Percentiles rank a stretch among this genome's conserved stretches.
Evolutionary conservation across 495 filamentous ascomycete genomes (phyloP).

Genomic region (Barbatosphaeria neglecta): DNA sequence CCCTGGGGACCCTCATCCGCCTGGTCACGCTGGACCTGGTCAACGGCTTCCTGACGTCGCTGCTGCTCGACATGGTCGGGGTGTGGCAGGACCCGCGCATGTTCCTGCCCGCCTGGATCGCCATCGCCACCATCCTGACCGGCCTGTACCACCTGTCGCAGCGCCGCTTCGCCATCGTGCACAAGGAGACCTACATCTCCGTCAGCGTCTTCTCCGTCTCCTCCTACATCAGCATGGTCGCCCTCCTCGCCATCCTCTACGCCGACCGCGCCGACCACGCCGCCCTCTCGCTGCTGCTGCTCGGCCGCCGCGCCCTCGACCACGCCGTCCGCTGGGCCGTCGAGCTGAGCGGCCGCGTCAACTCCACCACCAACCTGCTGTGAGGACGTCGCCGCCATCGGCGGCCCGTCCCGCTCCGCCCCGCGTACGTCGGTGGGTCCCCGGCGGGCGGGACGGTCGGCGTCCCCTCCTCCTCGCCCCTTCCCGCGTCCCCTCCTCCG

Average conservation of each 20-base stretch:
- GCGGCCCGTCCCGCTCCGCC: no score
- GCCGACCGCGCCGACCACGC: slow-evolving; percentile 52
- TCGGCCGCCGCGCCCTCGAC: slow-evolving; percentile 36
- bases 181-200: slow-evolving; percentile 69
- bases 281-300: slow-evolving; percentile 49
- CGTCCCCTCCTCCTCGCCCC: no score
- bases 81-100: slow-evolving; percentile 64
- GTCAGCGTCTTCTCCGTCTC: slow-evolving; percentile 64
- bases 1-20: slow-evolving; percentile 71
- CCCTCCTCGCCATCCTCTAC: slow-evolving; percentile 57
- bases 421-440: no score
- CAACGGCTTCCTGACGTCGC: slow-evolving; percentile 73
- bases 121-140: slow-evolving; percentile 69
- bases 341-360: background rate
- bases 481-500: no score
- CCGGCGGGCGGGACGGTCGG: no score
- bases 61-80: slow-evolving; percentile 64
- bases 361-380: background rate
- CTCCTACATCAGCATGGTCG: slow-evolving; percentile 64
- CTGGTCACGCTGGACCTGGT: slow-evolving; percentile 67
- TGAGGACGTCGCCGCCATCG: no score
- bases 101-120: slow-evolving; percentile 77
- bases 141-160: slow-evolving; percentile 72
- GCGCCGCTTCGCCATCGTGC: slow-evolving; percentile 69
- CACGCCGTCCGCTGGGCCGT: background rate